Evolutionary conservation across 2,329 filamentous ascomycete species (phyloP), one percentile per base, ranked within the genome.

Genomic region (Zymoseptoria passerinii): DNA sequence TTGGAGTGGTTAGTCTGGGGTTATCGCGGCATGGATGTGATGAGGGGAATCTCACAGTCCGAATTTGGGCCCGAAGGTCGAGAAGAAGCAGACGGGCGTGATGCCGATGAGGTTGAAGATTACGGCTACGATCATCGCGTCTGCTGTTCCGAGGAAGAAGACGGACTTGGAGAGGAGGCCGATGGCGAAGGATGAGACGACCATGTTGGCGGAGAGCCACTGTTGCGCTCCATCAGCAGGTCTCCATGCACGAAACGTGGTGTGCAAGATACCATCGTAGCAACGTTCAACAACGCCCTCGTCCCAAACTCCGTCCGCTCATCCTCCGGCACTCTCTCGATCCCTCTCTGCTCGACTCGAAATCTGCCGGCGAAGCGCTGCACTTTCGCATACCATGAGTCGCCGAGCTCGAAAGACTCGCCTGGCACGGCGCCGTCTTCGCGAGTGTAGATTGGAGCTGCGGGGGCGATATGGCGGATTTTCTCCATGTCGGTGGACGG

Each of bases 171-270:
- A 85, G 5, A 92, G 80, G 18, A 88, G 82, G 51, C 88, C 89
- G 57, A 91, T 86, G 53, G 89, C 87, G 67, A 91, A 90, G 13
- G 86, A 85, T 23, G 84, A 86, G 52, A 90, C 84, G 55, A 88
- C 86, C 84, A 91, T 84, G 74, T 91, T 91, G 67, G 87, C 86
- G 1, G 87, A 86, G 50, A 89, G 77, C 88, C 88, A 91, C 84
- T 88, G 62, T 48, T 55, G 18, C 18, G 35, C 56, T 57, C 50
- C 55, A 50, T 58, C 55, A 65, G 48, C 53, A 56, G 56, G 50
- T 40, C 18, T 20, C 5, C 18, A 50, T 58, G 20, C n/a, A 23
- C 27, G 20, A 23, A 28, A 20, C 48, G 44, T 27, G 18, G 7
- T 23, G 28, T 13, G 19, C n/a, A 48, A 52, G 63, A 52, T 65